phyloP scores from a whole-genome alignment of 2,329 filamentous ascomycete genomes.

The Fusarium zealandicum region DNA sequence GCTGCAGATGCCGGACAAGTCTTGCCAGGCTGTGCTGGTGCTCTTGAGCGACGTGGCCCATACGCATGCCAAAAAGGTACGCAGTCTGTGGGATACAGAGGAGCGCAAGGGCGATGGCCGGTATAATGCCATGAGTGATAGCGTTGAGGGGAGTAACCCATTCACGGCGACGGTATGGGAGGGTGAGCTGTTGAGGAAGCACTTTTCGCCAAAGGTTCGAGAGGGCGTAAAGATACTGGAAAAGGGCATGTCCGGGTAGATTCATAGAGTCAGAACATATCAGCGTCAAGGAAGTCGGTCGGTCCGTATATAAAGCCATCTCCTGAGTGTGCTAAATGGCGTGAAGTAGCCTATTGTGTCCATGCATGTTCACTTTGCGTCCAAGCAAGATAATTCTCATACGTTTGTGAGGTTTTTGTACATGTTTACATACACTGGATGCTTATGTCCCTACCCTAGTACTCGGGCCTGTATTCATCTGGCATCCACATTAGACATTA shows the following conservation, averaged over 20 bases:
- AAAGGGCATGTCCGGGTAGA: slow-evolving; percentile 61
- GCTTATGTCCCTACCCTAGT: background rate
- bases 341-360: background rate
- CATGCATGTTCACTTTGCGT: too few relatives aligned
- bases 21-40: slow-evolving; percentile 78
- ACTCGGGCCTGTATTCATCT: background rate
- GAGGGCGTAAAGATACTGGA: slow-evolving; percentile 76
- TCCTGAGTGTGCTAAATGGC: background rate
- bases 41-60: slow-evolving; percentile 80
- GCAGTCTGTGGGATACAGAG: slow-evolving; percentile 91
- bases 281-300: slow-evolving; percentile 1
- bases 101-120: slow-evolving; percentile 90
- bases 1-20: slow-evolving; percentile 91
- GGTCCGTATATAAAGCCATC: background rate
- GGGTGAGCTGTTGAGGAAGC: slow-evolving; percentile 81
- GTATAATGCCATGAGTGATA: slow-evolving; percentile 75
- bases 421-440: slow-evolving; percentile 10
- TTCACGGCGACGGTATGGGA: slow-evolving; percentile 94
- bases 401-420: background rate
- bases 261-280: slow-evolving; percentile 6
- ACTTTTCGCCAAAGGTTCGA: slow-evolving; percentile 87
- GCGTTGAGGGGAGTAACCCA: slow-evolving; percentile 86
- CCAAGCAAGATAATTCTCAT: background rate
- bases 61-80: slow-evolving; percentile 82
- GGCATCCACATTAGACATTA: background rate